phyloP scores from a whole-genome alignment of 2,329 filamentous ascomycete genomes.

The Emericellopsis atlantica region DNA sequence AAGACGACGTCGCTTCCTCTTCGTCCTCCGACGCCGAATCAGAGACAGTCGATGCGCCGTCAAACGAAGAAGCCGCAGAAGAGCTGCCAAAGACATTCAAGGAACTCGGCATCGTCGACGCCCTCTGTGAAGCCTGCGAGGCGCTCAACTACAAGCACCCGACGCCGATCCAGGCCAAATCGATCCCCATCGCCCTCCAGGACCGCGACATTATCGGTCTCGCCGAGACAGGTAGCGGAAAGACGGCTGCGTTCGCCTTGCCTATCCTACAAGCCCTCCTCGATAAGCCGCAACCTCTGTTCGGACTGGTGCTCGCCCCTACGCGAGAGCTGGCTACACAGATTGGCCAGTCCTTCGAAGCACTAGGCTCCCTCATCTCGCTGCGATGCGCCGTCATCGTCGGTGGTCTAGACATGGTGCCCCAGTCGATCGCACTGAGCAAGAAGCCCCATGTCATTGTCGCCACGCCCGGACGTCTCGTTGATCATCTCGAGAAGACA shows the following conservation, averaged over 20 bases:
- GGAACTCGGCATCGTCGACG: slow-evolving; percentile 69
- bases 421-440: slow-evolving; percentile 80
- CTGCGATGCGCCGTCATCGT: slow-evolving; percentile 78
- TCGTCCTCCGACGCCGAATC: slow-evolving; percentile 17
- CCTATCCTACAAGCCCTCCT: slow-evolving; percentile 87
- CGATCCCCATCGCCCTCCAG: slow-evolving; percentile 70
- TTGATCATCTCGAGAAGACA: slow-evolving; percentile 93
- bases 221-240: slow-evolving; percentile 90
- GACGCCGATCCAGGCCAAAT: slow-evolving; percentile 77
- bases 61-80: slow-evolving; percentile 12
- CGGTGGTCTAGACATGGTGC: slow-evolving; percentile 91
- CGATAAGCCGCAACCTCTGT: slow-evolving; percentile 74
- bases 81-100: slow-evolving; percentile 47
- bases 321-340: slow-evolving; percentile 90
- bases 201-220: slow-evolving; percentile 84
- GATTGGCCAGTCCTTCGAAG: slow-evolving; percentile 79
- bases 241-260: slow-evolving; percentile 88
- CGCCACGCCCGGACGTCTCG: slow-evolving; percentile 75
- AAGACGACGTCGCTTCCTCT: background rate
- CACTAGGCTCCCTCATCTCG: slow-evolving; percentile 76
- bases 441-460: slow-evolving; percentile 94
- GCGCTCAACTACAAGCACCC: slow-evolving; percentile 72
- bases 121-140: slow-evolving; percentile 79
- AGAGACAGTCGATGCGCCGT: slow-evolving; percentile 18
- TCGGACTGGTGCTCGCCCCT: slow-evolving; percentile 81